phyloP scores from a whole-genome alignment of 306 rosid species.

The Sicyos edulis region DNA sequence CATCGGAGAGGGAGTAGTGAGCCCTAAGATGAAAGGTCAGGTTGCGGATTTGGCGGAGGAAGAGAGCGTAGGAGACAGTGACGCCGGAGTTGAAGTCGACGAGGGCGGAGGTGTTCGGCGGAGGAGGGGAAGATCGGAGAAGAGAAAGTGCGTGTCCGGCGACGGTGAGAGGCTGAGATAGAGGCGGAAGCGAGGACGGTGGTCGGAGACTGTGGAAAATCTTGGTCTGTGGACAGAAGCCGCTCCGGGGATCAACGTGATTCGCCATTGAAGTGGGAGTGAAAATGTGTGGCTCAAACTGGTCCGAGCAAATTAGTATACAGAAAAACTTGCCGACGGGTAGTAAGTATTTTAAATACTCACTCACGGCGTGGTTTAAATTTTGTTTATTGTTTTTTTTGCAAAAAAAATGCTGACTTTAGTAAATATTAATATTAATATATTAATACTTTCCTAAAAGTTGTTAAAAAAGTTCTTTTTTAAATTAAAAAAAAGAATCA shows the following conservation, averaged over 20 bases:
- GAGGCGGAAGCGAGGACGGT: slow-evolving; percentile 47
- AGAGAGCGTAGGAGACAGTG: slow-evolving; percentile 42
- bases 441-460: no score
- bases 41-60: slow-evolving; percentile 50
- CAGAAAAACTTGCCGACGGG: no score
- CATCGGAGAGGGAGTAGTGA: slow-evolving; percentile 38
- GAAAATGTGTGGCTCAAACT: no score
- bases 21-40: slow-evolving; percentile 37
- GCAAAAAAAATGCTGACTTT: no score
- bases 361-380: no score
- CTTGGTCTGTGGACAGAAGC: slow-evolving; percentile 44
- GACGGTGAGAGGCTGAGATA: slow-evolving; percentile 49
- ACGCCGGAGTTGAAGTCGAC: slow-evolving; percentile 47
- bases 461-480: no score
- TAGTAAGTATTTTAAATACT: no score
- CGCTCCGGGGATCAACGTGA: slow-evolving; percentile 41
- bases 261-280: slow-evolving; percentile 21
- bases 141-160: slow-evolving; percentile 43
- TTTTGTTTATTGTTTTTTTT: no score
- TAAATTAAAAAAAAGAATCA: no score
- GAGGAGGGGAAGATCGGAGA: slow-evolving; percentile 30
- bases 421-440: no score
- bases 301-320: no score
- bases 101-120: slow-evolving; percentile 34
- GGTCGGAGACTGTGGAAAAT: slow-evolving; percentile 70